Evolutionary conservation across 2,329 filamentous ascomycete species (phyloP).

Genomic region (Didymella sp.): DNA sequence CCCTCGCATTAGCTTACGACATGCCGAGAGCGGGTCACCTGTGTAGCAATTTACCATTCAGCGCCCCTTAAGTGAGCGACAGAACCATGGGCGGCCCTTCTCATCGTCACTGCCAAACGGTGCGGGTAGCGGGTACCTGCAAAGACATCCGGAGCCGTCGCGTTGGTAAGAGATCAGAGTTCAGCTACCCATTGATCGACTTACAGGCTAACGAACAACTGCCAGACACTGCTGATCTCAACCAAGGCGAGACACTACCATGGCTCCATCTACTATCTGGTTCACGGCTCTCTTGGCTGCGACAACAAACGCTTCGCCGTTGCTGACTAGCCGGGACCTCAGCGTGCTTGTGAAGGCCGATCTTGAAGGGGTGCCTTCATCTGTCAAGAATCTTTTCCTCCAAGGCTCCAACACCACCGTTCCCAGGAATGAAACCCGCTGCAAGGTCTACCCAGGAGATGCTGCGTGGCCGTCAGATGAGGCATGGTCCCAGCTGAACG

Average conservation of each 20-base stretch:
- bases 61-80: slow-evolving; percentile 15
- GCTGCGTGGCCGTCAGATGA: slow-evolving; percentile 57
- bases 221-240: slow-evolving; percentile 10
- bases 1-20: slow-evolving; percentile 2
- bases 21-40: slow-evolving; percentile 11
- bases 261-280: slow-evolving; percentile 29
- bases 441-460: slow-evolving; percentile 59
- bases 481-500: slow-evolving; percentile 58
- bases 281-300: slow-evolving; percentile 34
- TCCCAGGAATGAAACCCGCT: slow-evolving; percentile 39
- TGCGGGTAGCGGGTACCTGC: slow-evolving; percentile 17
- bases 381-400: slow-evolving; percentile 33
- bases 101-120: slow-evolving; percentile 11
- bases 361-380: slow-evolving; percentile 28
- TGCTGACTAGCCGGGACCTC: slow-evolving; percentile 12
- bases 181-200: slow-evolving; percentile 4
- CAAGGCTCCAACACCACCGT: slow-evolving; percentile 19
- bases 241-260: slow-evolving; percentile 10
- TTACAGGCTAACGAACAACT: not conserved
- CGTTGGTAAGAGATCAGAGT: slow-evolving; percentile 9
- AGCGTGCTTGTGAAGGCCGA: slow-evolving; percentile 28
- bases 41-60: slow-evolving; percentile 15
- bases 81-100: slow-evolving; percentile 9
- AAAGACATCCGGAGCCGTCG: slow-evolving; percentile 5
- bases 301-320: slow-evolving; percentile 29